These are phyloP conservation scores for Dalechampia spathulata DNA, from an alignment of 441 rosid species.

Conservation along the genomic window DNA sequence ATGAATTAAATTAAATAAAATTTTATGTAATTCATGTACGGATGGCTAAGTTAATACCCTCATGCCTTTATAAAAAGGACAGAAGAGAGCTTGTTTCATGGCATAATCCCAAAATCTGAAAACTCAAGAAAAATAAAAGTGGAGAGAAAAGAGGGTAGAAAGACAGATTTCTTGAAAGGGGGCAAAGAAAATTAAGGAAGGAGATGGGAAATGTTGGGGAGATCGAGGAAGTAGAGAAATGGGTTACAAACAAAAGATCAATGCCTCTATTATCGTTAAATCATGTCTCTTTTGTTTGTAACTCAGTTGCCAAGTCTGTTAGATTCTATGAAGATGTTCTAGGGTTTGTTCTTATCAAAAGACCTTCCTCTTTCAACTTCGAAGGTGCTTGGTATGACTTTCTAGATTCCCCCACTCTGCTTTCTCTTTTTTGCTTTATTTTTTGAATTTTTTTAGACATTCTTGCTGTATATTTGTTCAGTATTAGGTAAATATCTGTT, in stretches of 20 bases:
- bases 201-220: constrained; percentile 29
- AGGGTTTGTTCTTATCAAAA: constrained; percentile 48
- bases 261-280: constrained; percentile 33
- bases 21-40: too few species aligned
- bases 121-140: not conserved
- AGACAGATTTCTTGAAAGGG: not conserved
- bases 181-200: not conserved
- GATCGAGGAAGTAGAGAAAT: constrained; percentile 18
- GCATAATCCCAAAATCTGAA: not conserved
- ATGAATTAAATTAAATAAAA: too few species aligned
- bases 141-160: not conserved
- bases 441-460: too few species aligned
- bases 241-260: constrained; percentile 2
- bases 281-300: constrained; percentile 45
- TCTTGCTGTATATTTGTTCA: too few species aligned
- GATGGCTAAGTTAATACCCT: too few species aligned
- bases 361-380: constrained; percentile 57
- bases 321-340: constrained; percentile 43
- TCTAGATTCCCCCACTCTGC: too few species aligned
- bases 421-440: not conserved
- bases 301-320: constrained; percentile 30
- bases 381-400: constrained; percentile 53
- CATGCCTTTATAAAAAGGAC: not conserved
- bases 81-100: not conserved
- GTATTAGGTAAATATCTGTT: too few species aligned